Percentiles rank a stretch among this genome's conserved stretches.
Evolutionary conservation across 225 moss, liverwort and hornwort genomes (phyloP).

Genomic region (Pseudoscleropodium purum): DNA sequence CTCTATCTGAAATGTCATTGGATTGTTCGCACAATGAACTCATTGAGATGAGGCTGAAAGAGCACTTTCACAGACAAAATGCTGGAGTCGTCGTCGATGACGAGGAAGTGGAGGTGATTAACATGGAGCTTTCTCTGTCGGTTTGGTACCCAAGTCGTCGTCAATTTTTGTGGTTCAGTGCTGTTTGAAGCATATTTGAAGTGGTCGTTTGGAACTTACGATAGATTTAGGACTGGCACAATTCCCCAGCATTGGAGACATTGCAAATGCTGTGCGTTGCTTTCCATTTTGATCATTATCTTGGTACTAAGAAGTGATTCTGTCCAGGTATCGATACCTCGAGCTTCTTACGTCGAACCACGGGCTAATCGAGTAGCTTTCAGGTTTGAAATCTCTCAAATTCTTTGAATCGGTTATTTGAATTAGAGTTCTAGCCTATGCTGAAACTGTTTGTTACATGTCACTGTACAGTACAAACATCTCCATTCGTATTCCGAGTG

Average conservation of each 20-base stretch:
- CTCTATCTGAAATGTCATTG: neutral
- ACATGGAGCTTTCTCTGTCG: neutral
- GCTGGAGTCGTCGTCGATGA: neutral
- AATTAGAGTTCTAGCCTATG: neutral
- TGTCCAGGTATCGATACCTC: neutral
- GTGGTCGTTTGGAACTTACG: neutral
- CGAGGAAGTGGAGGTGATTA: neutral
- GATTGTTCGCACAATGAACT: no score
- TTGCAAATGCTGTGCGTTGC: neutral
- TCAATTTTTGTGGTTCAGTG: no score
- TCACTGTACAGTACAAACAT: no score
- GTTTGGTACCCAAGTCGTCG: neutral
- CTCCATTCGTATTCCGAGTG: no score
- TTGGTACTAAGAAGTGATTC: neutral
- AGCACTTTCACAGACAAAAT: neutral
- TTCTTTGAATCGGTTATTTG: neutral
- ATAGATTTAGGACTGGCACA: neutral
- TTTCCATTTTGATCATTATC: neutral
- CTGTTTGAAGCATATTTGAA: no score
- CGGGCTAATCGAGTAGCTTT: no score
- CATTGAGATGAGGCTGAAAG: neutral
- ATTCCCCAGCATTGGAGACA: no score
- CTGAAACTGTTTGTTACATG: neutral
- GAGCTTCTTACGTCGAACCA: no score
- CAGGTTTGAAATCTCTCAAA: neutral